phyloP scores from a whole-genome alignment of 2,329 filamentous ascomycete species.

The Harringtonia lauricola region DNA sequence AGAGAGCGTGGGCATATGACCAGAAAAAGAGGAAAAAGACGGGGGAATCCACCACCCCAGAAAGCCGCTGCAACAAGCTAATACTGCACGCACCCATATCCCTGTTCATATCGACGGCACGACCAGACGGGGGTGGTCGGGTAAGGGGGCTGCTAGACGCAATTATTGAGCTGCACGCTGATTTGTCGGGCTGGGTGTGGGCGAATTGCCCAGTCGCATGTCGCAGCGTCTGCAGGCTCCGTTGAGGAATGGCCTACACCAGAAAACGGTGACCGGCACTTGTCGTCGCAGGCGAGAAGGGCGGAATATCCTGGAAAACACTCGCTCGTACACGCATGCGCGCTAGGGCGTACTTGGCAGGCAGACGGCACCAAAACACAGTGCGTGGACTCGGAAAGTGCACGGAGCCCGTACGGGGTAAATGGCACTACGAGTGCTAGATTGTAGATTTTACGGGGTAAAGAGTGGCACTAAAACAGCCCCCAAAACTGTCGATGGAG shows the following conservation, averaged over 20 bases:
- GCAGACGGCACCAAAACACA: not conserved
- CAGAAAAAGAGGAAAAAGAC: not conserved
- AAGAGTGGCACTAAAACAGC: constrained; percentile 2
- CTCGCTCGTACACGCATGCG: no score
- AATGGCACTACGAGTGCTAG: constrained; percentile 1
- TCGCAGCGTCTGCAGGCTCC: no score
- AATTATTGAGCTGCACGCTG: not conserved
- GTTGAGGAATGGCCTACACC: no score
- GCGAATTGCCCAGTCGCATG: not conserved
- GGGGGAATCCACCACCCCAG: no score
- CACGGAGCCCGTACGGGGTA: constrained; percentile 7
- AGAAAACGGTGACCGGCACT: no score
- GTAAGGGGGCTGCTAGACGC: not conserved
- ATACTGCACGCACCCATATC: not conserved
- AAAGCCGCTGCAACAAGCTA: not conserved
- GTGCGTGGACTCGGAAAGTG: not conserved
- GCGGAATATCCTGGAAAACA: no score
- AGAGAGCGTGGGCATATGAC: not conserved
- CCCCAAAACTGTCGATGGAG: not conserved
- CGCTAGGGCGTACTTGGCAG: no score
- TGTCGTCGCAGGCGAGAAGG: no score
- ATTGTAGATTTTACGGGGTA: constrained; percentile 6
- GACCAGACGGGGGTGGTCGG: no score
- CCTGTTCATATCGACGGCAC: not conserved
- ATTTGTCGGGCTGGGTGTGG: not conserved